phyloP scores from a whole-genome alignment of 805 yeast species.

The Wickerhamia fluorescens region DNA sequence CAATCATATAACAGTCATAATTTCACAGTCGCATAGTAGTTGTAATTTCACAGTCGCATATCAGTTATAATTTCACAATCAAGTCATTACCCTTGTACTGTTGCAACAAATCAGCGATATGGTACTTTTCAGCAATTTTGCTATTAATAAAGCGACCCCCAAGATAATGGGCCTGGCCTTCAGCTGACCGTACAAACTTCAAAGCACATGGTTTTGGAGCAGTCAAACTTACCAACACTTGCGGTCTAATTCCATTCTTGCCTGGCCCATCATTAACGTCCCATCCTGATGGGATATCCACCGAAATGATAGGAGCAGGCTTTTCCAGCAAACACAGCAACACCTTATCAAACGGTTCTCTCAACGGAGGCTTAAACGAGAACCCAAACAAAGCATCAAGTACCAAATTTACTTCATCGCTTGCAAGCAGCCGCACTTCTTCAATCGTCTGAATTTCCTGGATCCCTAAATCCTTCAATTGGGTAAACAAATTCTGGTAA shows the following conservation, averaged over 20 bases:
- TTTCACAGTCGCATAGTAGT: too few relatives aligned
- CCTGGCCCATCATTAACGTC: constrained; percentile 75
- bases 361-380: constrained; percentile 82
- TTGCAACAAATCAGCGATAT: constrained; percentile 42
- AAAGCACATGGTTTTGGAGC: constrained; percentile 89
- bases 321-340: constrained; percentile 18
- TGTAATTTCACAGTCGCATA: constrained; percentile 30
- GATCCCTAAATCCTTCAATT: constrained; percentile 59
- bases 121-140: constrained; percentile 65
- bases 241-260: constrained; percentile 46
- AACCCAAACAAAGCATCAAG: constrained; percentile 91
- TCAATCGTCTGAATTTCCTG: constrained; percentile 42
- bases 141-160: constrained; percentile 84
- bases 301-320: constrained; percentile 62
- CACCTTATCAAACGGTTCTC: constrained; percentile 62
- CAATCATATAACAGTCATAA: too few relatives aligned
- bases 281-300: constrained; percentile 97
- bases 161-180: constrained; percentile 52
- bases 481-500: constrained; percentile 55
- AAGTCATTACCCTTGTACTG: constrained; percentile 27
- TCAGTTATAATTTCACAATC: constrained; percentile 30
- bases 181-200: constrained; percentile 23
- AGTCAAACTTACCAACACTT: constrained; percentile 71
- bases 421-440: constrained; percentile 25
- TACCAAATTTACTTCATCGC: constrained; percentile 13